Evolutionary conservation across 2,329 filamentous ascomycete species (phyloP).

Genomic region (Aureobasidium sp.): DNA sequence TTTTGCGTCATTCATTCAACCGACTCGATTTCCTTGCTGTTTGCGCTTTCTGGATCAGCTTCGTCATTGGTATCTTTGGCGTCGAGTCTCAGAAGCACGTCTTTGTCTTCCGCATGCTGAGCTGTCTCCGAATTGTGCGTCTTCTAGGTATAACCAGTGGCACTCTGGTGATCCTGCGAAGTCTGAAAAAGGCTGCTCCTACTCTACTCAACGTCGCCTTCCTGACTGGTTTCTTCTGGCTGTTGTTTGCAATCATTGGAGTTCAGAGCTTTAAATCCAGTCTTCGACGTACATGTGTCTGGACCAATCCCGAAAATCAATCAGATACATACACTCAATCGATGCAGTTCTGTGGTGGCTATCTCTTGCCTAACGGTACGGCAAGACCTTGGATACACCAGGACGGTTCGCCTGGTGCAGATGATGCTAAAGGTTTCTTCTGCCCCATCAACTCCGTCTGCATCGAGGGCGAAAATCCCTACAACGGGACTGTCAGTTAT

Average conservation of each 20-base stretch:
- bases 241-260: conserved; percentile 92
- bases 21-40: conserved; percentile 91
- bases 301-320: conserved; percentile 43
- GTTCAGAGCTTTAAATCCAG: conserved; percentile 77
- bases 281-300: conserved; percentile 40
- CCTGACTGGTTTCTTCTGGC: conserved; percentile 93
- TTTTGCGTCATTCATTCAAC: conserved; percentile 92
- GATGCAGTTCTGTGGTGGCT: conserved; percentile 79
- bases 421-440: conserved; percentile 69
- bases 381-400: conserved; percentile 52
- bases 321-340: conserved; percentile 43
- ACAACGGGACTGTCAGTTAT: conserved; percentile 80
- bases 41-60: conserved; percentile 89
- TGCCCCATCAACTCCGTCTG: conserved; percentile 81
- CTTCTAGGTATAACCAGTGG: conserved; percentile 88
- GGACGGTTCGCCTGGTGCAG: conserved; percentile 44
- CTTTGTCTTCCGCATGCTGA: conserved; percentile 93
- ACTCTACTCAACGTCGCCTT: conserved; percentile 89
- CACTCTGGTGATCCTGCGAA: conserved; percentile 88
- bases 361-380: conserved; percentile 51
- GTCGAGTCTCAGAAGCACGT: conserved; percentile 63
- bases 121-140: conserved; percentile 84
- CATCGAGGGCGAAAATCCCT: conserved; percentile 69
- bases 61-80: conserved; percentile 61
- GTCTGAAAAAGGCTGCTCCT: conserved; percentile 90